These are phyloP conservation scores for Trichoderma harzianum DNA, from an alignment of 2,329 filamentous ascomycete species.

Conservation along the genomic window DNA sequence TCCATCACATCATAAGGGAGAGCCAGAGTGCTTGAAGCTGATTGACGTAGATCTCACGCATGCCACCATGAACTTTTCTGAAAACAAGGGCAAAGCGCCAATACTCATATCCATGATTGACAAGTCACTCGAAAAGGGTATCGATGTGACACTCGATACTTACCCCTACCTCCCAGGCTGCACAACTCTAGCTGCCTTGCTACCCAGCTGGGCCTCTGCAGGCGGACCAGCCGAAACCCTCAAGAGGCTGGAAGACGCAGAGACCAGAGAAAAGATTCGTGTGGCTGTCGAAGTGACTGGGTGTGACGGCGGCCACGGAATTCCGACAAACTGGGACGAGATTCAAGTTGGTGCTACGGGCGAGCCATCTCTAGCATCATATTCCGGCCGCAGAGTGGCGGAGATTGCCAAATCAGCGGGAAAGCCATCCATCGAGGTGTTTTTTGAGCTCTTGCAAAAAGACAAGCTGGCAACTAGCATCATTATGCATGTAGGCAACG, in stretches of 20 bases:
- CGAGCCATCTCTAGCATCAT: slow-evolving; percentile 19
- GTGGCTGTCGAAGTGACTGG: slow-evolving; percentile 25
- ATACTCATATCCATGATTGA: slow-evolving; percentile 24
- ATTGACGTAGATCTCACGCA: slow-evolving; percentile 24
- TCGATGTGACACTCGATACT: slow-evolving; percentile 26
- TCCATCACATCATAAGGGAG: background rate
- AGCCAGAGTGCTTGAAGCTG: background rate
- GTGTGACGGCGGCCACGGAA: slow-evolving; percentile 28
- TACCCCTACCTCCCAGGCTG: slow-evolving; percentile 27
- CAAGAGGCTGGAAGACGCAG: slow-evolving; percentile 21
- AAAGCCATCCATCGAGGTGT: slow-evolving; percentile 23
- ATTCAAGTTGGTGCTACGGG: slow-evolving; percentile 24
- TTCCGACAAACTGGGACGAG: slow-evolving; percentile 28
- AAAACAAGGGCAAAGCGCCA: slow-evolving; percentile 26
- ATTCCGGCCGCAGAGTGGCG: slow-evolving; percentile 22
- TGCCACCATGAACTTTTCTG: slow-evolving; percentile 26
- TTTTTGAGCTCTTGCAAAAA: slow-evolving; percentile 24
- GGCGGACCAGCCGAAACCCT: slow-evolving; percentile 24
- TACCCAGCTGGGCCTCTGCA: slow-evolving; percentile 26
- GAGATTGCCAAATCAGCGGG: slow-evolving; percentile 20
- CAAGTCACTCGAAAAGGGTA: slow-evolving; percentile 18
- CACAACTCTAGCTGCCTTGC: slow-evolving; percentile 24
- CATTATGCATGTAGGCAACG: slow-evolving; percentile 27
- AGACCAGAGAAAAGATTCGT: slow-evolving; percentile 23
- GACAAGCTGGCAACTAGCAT: slow-evolving; percentile 25